Percentiles rank a stretch among this genome's conserved stretches.
These are phyloP conservation scores for Candida golubevii DNA, from an alignment of 805 yeast genomes.

Conservation along the genomic window DNA sequence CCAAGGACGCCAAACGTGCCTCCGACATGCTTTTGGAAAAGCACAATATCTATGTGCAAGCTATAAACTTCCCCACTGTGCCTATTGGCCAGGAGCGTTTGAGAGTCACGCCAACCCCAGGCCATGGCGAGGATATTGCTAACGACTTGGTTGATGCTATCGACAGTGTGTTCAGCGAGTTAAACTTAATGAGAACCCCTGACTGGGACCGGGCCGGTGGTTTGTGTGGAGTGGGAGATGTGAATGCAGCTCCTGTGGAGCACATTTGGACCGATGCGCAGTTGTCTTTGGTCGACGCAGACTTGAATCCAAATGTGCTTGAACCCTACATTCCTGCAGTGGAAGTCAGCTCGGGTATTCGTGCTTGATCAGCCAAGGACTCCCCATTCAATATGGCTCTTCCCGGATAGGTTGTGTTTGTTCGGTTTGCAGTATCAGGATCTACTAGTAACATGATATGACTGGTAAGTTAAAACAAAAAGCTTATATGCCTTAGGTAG, in stretches of 20 bases:
- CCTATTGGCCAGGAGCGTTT: slow-evolving; percentile 93
- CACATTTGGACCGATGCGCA: slow-evolving; percentile 90
- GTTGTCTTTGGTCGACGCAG: slow-evolving; percentile 56
- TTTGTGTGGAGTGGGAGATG: slow-evolving; percentile 82
- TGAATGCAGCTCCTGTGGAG: slow-evolving; percentile 39
- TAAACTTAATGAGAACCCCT: slow-evolving; percentile 66
- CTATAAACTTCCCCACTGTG: slow-evolving; percentile 97
- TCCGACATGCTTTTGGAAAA: slow-evolving; percentile 82
- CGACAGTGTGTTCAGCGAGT: slow-evolving; percentile 72
- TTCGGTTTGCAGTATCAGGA: too few relatives aligned
- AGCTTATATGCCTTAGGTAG: too few relatives aligned
- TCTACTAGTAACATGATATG: too few relatives aligned
- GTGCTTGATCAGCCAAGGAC: slow-evolving; percentile 1
- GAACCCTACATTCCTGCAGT: slow-evolving; percentile 60
- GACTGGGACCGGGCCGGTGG: slow-evolving; percentile 85
- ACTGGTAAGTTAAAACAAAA: too few relatives aligned
- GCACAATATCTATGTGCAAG: slow-evolving; percentile 91
- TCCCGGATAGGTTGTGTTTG: too few relatives aligned
- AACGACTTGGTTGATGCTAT: slow-evolving; percentile 75
- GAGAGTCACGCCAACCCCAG: slow-evolving; percentile 98
- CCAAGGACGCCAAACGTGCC: slow-evolving; percentile 86
- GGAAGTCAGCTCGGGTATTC: slow-evolving; percentile 69
- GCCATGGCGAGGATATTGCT: slow-evolving; percentile 74
- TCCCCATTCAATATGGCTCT: too few relatives aligned
- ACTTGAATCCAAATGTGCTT: slow-evolving; percentile 62